Evolutionary conservation across 257 asterid genomes (phyloP).

Genomic region (Solanum verrucosum): DNA sequence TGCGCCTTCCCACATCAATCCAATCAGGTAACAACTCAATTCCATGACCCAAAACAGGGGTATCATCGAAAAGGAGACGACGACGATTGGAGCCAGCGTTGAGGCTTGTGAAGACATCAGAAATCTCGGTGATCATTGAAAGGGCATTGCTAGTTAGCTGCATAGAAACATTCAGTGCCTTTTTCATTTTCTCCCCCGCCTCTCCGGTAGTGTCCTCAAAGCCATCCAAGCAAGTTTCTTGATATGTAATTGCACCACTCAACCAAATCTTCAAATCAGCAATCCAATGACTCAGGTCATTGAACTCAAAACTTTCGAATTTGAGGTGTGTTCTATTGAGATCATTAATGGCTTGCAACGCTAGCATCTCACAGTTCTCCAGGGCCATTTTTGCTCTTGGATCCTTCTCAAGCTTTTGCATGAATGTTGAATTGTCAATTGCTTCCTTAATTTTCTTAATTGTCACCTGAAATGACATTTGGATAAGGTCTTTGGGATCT

Average conservation of each 20-base stretch:
- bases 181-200: conserved; percentile 48
- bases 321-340: conserved; percentile 36
- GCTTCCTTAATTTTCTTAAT: conserved; percentile 25
- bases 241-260: conserved; percentile 72
- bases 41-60: conserved; percentile 16
- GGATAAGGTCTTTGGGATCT: conserved; percentile 64
- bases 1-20: conserved; percentile 14
- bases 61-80: conserved; percentile 25
- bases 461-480: conserved; percentile 39
- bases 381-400: conserved; percentile 45
- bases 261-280: conserved; percentile 65
- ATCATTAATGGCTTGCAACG: conserved; percentile 35
- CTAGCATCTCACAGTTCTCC: conserved; percentile 45
- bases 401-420: conserved; percentile 26
- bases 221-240: conserved; percentile 77
- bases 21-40: conserved; percentile 12
- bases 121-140: conserved; percentile 76
- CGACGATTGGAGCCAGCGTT: conserved; percentile 36
- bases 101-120: conserved; percentile 29
- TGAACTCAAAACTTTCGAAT: conserved; percentile 39
- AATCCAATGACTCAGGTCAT: conserved; percentile 28
- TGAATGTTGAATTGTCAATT: conserved; percentile 25
- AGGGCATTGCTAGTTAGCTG: conserved; percentile 72
- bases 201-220: conserved; percentile 44
- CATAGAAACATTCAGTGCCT: conserved; percentile 34